A percentile compares a stretch with the other conserved stretches of the same genome.
Conservation (phyloP, 177 flowering plant species). For the Tripterygium wilfordii region DNA sequence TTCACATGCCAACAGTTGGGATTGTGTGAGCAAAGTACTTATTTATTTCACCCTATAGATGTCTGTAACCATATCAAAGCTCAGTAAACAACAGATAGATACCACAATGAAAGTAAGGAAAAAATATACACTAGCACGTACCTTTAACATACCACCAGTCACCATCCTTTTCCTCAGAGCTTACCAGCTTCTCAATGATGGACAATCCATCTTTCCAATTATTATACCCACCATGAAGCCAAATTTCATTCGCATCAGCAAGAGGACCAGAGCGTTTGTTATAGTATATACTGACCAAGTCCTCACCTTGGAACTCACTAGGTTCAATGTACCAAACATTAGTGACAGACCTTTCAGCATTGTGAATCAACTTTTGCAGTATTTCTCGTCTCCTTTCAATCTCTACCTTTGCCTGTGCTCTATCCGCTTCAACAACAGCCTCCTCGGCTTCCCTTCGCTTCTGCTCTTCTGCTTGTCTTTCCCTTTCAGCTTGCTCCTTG, state of each 20-base stretch:
- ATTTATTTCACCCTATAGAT: too few relatives aligned
- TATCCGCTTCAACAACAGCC: slow-evolving; percentile 70
- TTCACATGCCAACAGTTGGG: too few relatives aligned
- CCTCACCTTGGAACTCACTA: slow-evolving; percentile 52
- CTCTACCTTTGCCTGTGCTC: slow-evolving; percentile 71
- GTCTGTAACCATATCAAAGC: too few relatives aligned
- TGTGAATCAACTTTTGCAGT: slow-evolving; percentile 32
- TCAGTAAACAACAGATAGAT: not conserved
- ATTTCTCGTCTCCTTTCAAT: slow-evolving; percentile 36
- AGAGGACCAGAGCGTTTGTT: slow-evolving; percentile 78
- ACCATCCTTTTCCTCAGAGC: slow-evolving; percentile 43
- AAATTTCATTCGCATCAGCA: slow-evolving; percentile 55
- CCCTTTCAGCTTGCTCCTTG: slow-evolving; percentile 74
- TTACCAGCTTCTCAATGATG: slow-evolving; percentile 53
- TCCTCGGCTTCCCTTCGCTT: slow-evolving; percentile 66
- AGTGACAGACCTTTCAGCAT: slow-evolving; percentile 45
- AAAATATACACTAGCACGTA: slow-evolving; percentile 21
- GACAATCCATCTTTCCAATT: slow-evolving; percentile 76
- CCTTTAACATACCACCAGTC: slow-evolving; percentile 96
- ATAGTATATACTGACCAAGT: slow-evolving; percentile 67
- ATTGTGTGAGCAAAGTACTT: too few relatives aligned
- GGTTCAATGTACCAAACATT: slow-evolving; percentile 76
- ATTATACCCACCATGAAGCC: slow-evolving; percentile 94
- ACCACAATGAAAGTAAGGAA: not conserved
- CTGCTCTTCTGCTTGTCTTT: slow-evolving; percentile 72